Evolutionary conservation across 257 asterid genomes (phyloP).

Genomic region (Lycium ferocissimum): DNA sequence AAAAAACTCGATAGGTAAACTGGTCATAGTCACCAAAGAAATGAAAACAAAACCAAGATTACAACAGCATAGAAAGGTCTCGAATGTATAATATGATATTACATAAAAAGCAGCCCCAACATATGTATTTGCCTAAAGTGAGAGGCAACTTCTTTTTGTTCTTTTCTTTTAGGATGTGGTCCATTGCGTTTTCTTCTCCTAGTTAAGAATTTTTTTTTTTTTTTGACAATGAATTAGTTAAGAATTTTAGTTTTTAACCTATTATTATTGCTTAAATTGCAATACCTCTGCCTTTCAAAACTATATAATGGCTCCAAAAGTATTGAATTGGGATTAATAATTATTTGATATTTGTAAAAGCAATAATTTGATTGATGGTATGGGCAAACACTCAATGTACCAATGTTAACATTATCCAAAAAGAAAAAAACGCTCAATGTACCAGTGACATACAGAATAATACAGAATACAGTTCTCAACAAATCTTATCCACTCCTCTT

Average conservation of each 20-base stretch:
- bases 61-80: background rate
- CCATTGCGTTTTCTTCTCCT: background rate
- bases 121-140: background rate
- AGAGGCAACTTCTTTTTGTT: background rate
- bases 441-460: background rate
- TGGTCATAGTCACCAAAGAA: background rate
- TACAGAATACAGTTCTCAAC: background rate
- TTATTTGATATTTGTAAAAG: constrained; percentile 9
- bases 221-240: background rate
- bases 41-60: background rate
- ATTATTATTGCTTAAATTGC: background rate
- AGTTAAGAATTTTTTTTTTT: background rate
- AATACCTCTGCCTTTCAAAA: background rate
- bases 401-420: too few species aligned
- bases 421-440: background rate
- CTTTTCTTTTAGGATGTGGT: background rate
- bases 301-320: background rate
- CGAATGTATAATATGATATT: background rate
- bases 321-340: constrained; percentile 10
- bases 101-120: background rate
- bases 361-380: constrained; percentile 21
- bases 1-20: background rate
- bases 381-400: background rate
- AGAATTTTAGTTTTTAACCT: constrained; percentile 17
- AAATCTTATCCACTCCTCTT: background rate